phyloP scores from a whole-genome alignment of 805 yeast species.

The Barnettozyma vustinii region DNA sequence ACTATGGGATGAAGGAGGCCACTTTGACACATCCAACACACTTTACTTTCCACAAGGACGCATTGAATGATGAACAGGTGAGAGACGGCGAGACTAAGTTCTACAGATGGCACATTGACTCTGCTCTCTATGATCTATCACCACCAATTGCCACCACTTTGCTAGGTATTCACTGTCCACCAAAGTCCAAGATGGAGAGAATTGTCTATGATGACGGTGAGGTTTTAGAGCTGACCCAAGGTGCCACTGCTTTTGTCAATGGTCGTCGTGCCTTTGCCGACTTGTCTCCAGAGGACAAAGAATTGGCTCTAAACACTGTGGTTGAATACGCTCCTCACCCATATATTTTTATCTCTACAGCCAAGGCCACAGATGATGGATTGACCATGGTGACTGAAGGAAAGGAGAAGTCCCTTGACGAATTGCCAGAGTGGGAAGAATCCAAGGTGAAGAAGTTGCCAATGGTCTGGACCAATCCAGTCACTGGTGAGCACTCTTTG shows the following conservation, averaged over 20 bases:
- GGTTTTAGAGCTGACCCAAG: constrained; percentile 62
- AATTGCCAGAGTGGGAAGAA: constrained; percentile 81
- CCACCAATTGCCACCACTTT: constrained; percentile 87
- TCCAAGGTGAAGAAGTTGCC: constrained; percentile 73
- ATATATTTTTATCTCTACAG: constrained; percentile 75
- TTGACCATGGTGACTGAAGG: constrained; percentile 80
- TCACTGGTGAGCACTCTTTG: constrained; percentile 73
- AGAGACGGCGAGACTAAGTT: constrained; percentile 64
- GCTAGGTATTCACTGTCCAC: constrained; percentile 77
- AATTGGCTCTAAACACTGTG: constrained; percentile 68
- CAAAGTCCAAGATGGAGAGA: constrained; percentile 52
- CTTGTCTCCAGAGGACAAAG: constrained; percentile 63
- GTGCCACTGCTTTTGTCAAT: constrained; percentile 85
- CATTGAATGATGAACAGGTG: constrained; percentile 59
- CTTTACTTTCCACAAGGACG: constrained; percentile 67
- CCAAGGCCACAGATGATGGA: constrained; percentile 81
- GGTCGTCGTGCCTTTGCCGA: constrained; percentile 75
- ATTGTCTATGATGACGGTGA: constrained; percentile 69
- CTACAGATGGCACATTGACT: constrained; percentile 93
- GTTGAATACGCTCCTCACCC: constrained; percentile 93
- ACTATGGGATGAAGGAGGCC: constrained; percentile 49
- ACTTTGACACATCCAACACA: constrained; percentile 80
- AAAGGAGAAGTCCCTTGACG: constrained; percentile 58
- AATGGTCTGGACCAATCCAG: constrained; percentile 89
- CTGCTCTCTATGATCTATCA: constrained; percentile 78